These are phyloP conservation scores for Geosiphon pyriformis DNA, from an alignment of 192 early-diverging fungal genomes.

Conservation along the genomic window DNA sequence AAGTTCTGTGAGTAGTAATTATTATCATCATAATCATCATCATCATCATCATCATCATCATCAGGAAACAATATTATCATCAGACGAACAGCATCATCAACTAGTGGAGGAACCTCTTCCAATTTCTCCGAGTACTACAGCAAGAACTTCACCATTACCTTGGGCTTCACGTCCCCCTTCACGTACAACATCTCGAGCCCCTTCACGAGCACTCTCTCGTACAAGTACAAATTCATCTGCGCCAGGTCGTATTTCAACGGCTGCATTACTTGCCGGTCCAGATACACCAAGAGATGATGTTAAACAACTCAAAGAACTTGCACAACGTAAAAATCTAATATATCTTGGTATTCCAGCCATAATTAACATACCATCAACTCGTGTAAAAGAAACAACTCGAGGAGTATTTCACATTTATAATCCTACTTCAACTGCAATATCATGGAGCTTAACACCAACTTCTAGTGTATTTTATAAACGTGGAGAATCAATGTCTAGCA, in stretches of 20 bases:
- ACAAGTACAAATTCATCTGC: neutral
- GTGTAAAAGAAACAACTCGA: neutral
- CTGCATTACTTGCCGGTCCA: neutral
- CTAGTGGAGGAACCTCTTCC: neutral
- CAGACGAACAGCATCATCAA: neutral
- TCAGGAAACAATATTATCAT: too few species aligned
- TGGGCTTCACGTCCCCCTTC: neutral
- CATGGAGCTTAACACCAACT: neutral
- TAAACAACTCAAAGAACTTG: neutral
- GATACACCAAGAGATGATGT: neutral
- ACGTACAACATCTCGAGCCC: neutral
- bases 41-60: too few species aligned
- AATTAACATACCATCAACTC: neutral
- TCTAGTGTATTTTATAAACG: neutral
- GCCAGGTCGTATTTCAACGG: neutral
- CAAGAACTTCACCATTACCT: neutral
- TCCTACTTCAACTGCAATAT: neutral
- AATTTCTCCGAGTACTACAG: neutral
- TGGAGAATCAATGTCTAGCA: neutral
- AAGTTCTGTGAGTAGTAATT: too few species aligned
- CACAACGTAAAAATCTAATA: constrained; percentile 8
- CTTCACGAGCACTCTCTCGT: neutral
- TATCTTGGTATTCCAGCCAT: neutral
- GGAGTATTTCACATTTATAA: constrained; percentile 9
- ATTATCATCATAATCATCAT: too few species aligned